phyloP scores from a whole-genome alignment of 1,284 basidiomycete species.

The Ceratobasidium sp. region DNA sequence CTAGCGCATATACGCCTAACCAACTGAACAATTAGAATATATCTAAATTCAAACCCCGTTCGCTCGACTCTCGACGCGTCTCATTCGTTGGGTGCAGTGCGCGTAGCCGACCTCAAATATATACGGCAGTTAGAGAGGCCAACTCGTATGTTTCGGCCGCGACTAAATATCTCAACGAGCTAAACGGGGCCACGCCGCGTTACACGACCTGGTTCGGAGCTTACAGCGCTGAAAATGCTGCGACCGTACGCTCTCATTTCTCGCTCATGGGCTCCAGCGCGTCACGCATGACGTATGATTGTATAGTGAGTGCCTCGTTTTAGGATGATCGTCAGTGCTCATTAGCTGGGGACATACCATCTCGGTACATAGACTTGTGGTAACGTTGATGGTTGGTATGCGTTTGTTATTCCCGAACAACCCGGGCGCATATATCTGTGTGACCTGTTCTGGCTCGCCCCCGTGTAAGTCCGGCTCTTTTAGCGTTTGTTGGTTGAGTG shows the following conservation, averaged over 20 bases:
- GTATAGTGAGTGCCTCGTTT: constrained; percentile 19
- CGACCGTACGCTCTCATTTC: constrained; percentile 45
- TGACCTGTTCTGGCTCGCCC: constrained; percentile 47
- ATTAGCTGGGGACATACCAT: too few relatives aligned
- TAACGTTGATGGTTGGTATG: constrained; percentile 1
- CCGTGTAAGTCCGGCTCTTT: constrained; percentile 12
- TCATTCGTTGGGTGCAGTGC: constrained; percentile 35
- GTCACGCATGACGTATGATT: constrained; percentile 42
- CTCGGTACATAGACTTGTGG: too few relatives aligned
- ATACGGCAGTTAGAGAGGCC: constrained; percentile 33
- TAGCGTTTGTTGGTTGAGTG: not conserved
- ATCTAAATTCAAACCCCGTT: constrained; percentile 37
- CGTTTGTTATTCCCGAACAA: constrained; percentile 30
- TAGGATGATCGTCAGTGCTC: not conserved
- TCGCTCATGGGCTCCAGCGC: constrained; percentile 34
- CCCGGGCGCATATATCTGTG: constrained; percentile 45
- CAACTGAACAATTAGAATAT: not conserved
- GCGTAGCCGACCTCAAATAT: constrained; percentile 27
- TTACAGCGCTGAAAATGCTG: constrained; percentile 25
- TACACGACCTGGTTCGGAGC: constrained; percentile 47
- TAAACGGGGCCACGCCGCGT: constrained; percentile 28
- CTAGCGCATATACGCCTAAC: not conserved
- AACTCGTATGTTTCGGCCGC: constrained; percentile 33
- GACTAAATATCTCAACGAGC: constrained; percentile 11
- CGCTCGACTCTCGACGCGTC: constrained; percentile 32